Conservation (phyloP, 495 filamentous ascomycete species). For the Annulohypoxylon moriforme region DNA sequence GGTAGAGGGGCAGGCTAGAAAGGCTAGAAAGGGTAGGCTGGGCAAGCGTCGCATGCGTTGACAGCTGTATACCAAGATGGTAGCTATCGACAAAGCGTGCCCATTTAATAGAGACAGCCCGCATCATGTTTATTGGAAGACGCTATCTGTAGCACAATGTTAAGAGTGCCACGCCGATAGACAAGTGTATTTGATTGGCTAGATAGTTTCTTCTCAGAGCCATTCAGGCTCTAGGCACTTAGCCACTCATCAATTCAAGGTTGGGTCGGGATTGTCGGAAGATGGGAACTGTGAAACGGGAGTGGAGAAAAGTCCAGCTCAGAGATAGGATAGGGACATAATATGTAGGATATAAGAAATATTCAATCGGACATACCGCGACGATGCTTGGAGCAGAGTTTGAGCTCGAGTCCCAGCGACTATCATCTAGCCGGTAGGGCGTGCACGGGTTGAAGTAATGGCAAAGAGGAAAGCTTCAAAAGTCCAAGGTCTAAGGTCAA, state of each 20-base stretch:
- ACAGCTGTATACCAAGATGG: neutral
- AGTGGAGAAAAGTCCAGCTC: slow-evolving; percentile 11
- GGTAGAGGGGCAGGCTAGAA: slow-evolving; percentile 1
- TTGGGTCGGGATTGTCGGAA: slow-evolving; percentile 35
- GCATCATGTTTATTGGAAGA: slow-evolving; percentile 24
- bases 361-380: slow-evolving; percentile 25
- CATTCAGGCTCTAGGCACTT: slow-evolving; percentile 32
- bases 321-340: neutral
- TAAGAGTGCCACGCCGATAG: slow-evolving; percentile 35
- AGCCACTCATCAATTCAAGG: slow-evolving; percentile 17
- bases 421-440: slow-evolving; percentile 22
- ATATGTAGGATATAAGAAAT: slow-evolving; percentile 1
- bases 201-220: neutral
- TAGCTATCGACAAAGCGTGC: slow-evolving; percentile 20
- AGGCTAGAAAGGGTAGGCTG: too few species aligned
- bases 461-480: neutral
- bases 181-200: slow-evolving; percentile 30
- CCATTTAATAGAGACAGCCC: slow-evolving; percentile 17
- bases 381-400: slow-evolving; percentile 10
- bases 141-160: slow-evolving; percentile 13
- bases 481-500: neutral
- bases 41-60: slow-evolving; percentile 33
- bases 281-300: slow-evolving; percentile 1
- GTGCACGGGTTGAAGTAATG: neutral
- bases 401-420: neutral